These are phyloP conservation scores for Ricinus communis DNA, from an alignment of 345 rosid genomes.

Conservation along the genomic window DNA sequence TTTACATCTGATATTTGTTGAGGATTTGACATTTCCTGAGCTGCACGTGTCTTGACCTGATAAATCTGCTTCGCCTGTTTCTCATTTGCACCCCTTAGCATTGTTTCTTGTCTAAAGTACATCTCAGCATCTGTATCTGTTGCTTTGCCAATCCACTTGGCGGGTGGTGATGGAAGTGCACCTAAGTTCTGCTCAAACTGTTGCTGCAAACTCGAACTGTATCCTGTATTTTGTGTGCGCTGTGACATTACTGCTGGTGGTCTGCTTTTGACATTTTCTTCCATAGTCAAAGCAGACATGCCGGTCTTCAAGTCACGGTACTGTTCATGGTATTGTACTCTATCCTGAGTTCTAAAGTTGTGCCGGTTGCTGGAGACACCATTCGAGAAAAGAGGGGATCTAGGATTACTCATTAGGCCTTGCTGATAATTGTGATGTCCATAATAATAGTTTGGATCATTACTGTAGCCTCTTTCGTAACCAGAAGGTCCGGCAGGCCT, in stretches of 20 bases:
- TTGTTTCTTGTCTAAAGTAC: constrained; percentile 37
- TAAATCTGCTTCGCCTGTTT: constrained; percentile 62
- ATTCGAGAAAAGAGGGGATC: constrained; percentile 41
- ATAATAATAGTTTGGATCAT: constrained; percentile 42
- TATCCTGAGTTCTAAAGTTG: constrained; percentile 43
- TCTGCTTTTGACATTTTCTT: constrained; percentile 46
- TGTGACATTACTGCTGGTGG: constrained; percentile 20
- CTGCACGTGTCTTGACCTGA: constrained; percentile 47
- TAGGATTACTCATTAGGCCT: constrained; percentile 39
- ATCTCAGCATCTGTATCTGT: constrained; percentile 33
- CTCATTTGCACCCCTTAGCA: constrained; percentile 40
- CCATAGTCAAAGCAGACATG: constrained; percentile 50
- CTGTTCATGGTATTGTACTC: constrained; percentile 46
- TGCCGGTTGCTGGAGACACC: constrained; percentile 46
- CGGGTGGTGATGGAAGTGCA: constrained; percentile 62
- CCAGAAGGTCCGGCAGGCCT: constrained; percentile 59
- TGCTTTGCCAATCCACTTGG: constrained; percentile 54
- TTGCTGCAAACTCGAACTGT: constrained; percentile 22
- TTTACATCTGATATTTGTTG: constrained; percentile 10
- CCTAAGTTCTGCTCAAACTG: constrained; percentile 42
- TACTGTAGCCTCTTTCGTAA: constrained; percentile 48
- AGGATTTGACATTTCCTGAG: constrained; percentile 29
- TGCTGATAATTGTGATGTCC: constrained; percentile 47
- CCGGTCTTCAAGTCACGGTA: constrained; percentile 48
- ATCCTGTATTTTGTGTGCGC: constrained; percentile 36